Conservation (phyloP, 495 filamentous ascomycete species). For the Aspergillus ellipticus region DNA sequence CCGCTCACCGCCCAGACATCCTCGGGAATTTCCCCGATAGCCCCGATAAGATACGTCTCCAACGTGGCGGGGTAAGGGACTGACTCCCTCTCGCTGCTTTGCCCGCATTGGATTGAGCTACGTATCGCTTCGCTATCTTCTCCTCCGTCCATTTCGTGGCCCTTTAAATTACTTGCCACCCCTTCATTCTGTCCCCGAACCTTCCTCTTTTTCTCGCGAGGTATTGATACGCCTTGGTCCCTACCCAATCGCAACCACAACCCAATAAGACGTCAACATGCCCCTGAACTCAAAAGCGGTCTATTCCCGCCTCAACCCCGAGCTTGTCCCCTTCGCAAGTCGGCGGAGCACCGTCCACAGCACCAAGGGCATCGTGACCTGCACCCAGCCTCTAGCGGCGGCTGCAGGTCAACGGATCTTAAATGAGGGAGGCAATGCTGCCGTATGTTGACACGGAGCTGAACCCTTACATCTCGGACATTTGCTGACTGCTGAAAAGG, state of each 20-base stretch:
- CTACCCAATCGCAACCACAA: neutral
- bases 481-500: slow-evolving; percentile 44
- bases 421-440: slow-evolving; percentile 85
- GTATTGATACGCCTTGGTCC: too few species aligned
- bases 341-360: slow-evolving; percentile 91
- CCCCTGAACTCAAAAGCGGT: slow-evolving; percentile 57
- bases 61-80: neutral
- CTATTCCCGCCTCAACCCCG: slow-evolving; percentile 58
- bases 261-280: slow-evolving; percentile 35
- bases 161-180: neutral
- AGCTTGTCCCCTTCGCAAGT: slow-evolving; percentile 67
- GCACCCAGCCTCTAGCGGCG: slow-evolving; percentile 85
- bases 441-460: slow-evolving; percentile 51
- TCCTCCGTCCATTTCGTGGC: neutral
- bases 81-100: neutral
- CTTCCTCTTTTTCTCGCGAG: neutral
- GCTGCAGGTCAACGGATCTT: slow-evolving; percentile 83
- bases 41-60: slow-evolving; percentile 2
- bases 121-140: neutral
- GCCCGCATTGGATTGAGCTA: neutral
- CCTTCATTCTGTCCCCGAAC: neutral
- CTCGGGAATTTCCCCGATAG: neutral
- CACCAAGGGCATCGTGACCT: slow-evolving; percentile 86
- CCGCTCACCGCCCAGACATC: neutral
- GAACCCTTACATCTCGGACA: neutral